Percentiles rank a stretch among this genome's conserved stretches.
phyloP scores from a whole-genome alignment of 1,139 yeast genomes.

The Protomyces lactucae-debilis region DNA sequence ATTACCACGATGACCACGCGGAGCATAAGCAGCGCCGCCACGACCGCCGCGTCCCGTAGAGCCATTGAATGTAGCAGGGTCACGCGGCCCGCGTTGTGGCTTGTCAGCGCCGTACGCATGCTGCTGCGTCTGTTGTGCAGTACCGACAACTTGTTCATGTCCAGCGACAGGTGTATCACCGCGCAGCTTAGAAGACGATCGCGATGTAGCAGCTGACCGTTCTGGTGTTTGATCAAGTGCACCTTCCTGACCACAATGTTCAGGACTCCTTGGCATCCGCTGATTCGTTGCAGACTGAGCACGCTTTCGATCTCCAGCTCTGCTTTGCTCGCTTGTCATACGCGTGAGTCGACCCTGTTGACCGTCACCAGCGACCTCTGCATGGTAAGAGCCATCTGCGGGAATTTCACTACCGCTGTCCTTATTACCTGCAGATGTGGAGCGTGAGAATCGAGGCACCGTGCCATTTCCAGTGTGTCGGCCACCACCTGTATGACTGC shows the following conservation, averaged over 20 bases:
- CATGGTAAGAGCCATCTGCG: background rate
- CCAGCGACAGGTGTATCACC: background rate
- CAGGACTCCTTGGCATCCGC: background rate
- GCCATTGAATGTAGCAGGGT: background rate
- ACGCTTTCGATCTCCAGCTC: background rate
- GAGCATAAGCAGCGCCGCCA: conserved; percentile 4
- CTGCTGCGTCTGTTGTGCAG: background rate
- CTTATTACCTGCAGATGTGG: background rate
- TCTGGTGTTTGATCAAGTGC: background rate
- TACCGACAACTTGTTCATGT: background rate
- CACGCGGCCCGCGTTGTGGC: background rate
- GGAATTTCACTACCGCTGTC: background rate
- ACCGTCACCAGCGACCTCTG: background rate
- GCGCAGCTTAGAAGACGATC: background rate
- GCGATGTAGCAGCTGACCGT: background rate
- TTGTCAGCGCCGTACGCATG: background rate
- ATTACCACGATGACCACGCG: conserved; percentile 21
- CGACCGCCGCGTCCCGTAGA: conserved; percentile 1
- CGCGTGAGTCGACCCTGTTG: background rate
- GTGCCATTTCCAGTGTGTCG: background rate
- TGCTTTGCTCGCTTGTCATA: background rate
- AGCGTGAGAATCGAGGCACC: background rate
- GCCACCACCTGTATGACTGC: background rate
- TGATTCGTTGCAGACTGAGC: background rate
- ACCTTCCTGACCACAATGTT: background rate